Evolutionary conservation across 371 early-diverging fungal genomes (phyloP).

Genomic region (Mortierella sp.): DNA sequence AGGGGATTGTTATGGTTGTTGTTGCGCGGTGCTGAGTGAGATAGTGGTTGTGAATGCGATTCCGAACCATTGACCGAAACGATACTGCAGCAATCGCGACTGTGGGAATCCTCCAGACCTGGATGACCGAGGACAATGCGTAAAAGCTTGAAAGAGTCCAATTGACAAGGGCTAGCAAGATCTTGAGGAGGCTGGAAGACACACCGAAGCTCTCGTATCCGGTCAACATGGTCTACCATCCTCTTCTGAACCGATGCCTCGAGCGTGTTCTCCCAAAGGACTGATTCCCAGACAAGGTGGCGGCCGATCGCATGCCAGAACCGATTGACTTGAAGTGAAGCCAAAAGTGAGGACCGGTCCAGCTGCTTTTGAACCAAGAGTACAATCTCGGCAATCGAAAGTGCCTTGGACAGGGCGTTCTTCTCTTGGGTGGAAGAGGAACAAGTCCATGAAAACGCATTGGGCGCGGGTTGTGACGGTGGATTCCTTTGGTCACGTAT

Average conservation of each 20-base stretch:
- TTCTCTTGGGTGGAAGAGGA: too few relatives aligned
- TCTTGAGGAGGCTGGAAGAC: conserved; percentile 37
- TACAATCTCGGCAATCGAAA: conserved; percentile 34
- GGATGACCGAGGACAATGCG: too few relatives aligned
- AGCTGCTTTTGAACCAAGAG: conserved; percentile 26
- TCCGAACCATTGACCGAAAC: too few relatives aligned
- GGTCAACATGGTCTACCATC: conserved; percentile 13
- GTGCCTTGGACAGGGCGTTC: conserved; percentile 1
- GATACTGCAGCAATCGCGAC: too few relatives aligned
- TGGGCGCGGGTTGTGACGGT: too few relatives aligned
- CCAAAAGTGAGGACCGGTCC: conserved; percentile 13
- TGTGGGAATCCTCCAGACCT: too few relatives aligned
- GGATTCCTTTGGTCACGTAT: too few relatives aligned
- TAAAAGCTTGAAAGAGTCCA: too few relatives aligned
- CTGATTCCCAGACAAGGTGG: conserved; percentile 24
- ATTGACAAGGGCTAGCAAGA: conserved; percentile 2
- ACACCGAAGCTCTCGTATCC: conserved; percentile 32
- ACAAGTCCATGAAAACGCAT: too few relatives aligned
- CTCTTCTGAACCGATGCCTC: neutral
- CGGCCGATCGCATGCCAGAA: conserved; percentile 26
- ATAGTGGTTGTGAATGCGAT: too few relatives aligned
- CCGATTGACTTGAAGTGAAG: conserved; percentile 23
- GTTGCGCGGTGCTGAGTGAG: too few relatives aligned
- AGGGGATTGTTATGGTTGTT: too few relatives aligned
- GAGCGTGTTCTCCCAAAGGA: conserved; percentile 36